Percentiles rank a stretch among this genome's conserved stretches.
These are phyloP conservation scores for Erythrophleum ivorense DNA, from an alignment of 331 rosid genomes.

Conservation along the genomic window DNA sequence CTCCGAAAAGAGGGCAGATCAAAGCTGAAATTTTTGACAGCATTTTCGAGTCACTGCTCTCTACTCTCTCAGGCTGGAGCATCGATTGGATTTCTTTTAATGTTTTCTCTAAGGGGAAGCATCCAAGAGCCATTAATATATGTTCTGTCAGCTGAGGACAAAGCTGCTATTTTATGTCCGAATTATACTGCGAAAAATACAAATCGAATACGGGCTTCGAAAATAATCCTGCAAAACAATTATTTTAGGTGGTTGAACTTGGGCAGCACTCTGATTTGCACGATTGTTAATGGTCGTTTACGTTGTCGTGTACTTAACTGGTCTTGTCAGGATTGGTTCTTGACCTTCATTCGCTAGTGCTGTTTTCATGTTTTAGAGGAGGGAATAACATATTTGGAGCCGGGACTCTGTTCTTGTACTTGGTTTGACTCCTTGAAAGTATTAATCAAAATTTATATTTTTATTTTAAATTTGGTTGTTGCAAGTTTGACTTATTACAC, in stretches of 20 bases:
- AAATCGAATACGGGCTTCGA: too few species aligned
- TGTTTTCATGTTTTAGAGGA: slow-evolving; percentile 1
- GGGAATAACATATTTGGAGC: slow-evolving; percentile 7
- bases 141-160: too few species aligned
- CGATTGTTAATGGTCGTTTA: too few species aligned
- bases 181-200: too few species aligned
- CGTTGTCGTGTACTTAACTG: too few species aligned
- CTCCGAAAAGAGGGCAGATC: slow-evolving; percentile 42
- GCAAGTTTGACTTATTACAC: too few species aligned
- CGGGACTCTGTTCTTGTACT: not conserved
- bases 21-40: slow-evolving; percentile 40
- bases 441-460: not conserved
- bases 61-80: slow-evolving; percentile 25
- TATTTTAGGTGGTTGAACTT: not conserved
- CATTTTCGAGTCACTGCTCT: slow-evolving; percentile 3
- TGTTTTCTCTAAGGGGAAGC: not conserved
- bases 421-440: not conserved
- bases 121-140: too few species aligned
- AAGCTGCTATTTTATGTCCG: too few species aligned
- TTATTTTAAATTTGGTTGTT: too few species aligned
- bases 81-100: not conserved
- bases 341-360: not conserved
- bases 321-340: not conserved
- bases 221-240: not conserved
- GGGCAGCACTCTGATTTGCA: too few species aligned